phyloP scores from a whole-genome alignment of 768 basidiomycete genomes.

The Auricularia sp. region DNA sequence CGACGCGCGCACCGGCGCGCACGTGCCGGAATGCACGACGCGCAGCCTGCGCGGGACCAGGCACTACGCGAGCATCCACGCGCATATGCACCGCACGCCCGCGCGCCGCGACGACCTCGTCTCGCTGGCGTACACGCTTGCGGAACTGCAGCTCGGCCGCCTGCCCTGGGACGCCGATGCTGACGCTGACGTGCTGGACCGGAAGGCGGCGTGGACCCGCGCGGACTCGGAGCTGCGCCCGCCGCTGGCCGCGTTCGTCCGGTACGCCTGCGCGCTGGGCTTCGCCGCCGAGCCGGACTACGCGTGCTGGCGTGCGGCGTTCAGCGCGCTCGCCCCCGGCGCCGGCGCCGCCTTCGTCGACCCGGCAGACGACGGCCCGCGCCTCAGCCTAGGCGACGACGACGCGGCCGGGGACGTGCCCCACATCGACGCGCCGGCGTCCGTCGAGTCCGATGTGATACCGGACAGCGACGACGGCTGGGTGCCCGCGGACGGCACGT shows the following conservation, averaged over 20 bases:
- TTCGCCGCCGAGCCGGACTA: conserved; percentile 90
- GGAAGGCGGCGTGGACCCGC: conserved; percentile 27
- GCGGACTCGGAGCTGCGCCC: conserved; percentile 67
- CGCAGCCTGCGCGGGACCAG: conserved; percentile 71
- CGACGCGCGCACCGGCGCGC: conserved; percentile 50
- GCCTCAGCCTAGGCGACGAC: not conserved
- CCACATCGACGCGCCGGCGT: no score
- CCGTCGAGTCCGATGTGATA: no score
- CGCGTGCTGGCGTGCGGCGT: conserved; percentile 65
- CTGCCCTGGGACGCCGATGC: conserved; percentile 71
- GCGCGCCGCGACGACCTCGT: conserved; percentile 68
- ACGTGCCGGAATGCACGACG: conserved; percentile 65
- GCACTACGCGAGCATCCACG: conserved; percentile 64
- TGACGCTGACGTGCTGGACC: conserved; percentile 20
- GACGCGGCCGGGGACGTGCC: no score
- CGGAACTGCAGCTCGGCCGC: conserved; percentile 70
- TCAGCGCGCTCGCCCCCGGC: conserved; percentile 41
- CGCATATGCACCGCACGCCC: conserved; percentile 57
- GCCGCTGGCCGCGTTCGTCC: conserved; percentile 73
- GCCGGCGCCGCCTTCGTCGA: not conserved
- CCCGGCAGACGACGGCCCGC: not conserved
- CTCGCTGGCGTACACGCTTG: conserved; percentile 72
- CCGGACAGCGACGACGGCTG: no score
- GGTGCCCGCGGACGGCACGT: no score
- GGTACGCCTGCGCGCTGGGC: conserved; percentile 70